Percentiles rank a stretch among this genome's conserved stretches.
Conservation (phyloP, 2,329 filamentous ascomycete species). For the Fusarium hostae region DNA sequence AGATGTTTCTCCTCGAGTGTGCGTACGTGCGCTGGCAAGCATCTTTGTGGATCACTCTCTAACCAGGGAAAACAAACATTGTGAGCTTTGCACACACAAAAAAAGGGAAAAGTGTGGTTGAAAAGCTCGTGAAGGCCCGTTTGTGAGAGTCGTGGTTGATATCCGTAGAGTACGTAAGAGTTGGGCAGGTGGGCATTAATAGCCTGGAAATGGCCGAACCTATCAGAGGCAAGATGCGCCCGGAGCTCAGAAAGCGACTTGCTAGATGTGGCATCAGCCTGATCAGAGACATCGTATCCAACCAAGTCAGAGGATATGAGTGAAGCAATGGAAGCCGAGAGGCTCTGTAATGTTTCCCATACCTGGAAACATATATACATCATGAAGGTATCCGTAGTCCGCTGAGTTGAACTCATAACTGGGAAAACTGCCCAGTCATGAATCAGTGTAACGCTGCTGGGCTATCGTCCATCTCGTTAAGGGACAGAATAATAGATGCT, state of each 20-base stretch:
- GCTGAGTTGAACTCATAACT: background rate
- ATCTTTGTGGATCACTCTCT: conserved; percentile 18
- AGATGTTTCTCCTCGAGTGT: conserved; percentile 22
- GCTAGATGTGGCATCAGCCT: conserved; percentile 25
- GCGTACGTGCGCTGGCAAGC: conserved; percentile 2
- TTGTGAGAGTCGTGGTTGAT: background rate
- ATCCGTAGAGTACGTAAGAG: conserved; percentile 30
- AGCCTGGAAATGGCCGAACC: conserved; percentile 24
- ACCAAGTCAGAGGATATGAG: background rate
- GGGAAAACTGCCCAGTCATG: conserved; percentile 21
- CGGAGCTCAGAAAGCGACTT: conserved; percentile 23
- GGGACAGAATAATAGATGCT: conserved; percentile 28
- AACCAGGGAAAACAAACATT: conserved; percentile 13
- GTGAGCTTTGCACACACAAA: background rate
- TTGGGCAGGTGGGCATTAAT: conserved; percentile 20
- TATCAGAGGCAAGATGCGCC: conserved; percentile 28
- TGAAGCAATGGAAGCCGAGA: background rate
- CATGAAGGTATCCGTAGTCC: background rate
- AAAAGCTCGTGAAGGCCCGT: conserved; percentile 30
- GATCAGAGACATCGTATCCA: conserved; percentile 19
- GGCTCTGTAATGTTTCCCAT: background rate
- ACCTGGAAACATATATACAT: background rate
- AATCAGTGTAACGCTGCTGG: conserved; percentile 17
- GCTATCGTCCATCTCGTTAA: conserved; percentile 13
- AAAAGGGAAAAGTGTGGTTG: conserved; percentile 7